Percentiles rank a stretch among this genome's conserved stretches.
phyloP scores from a whole-genome alignment of 179 eudicot genomes.

The Beta macrorhiza region DNA sequence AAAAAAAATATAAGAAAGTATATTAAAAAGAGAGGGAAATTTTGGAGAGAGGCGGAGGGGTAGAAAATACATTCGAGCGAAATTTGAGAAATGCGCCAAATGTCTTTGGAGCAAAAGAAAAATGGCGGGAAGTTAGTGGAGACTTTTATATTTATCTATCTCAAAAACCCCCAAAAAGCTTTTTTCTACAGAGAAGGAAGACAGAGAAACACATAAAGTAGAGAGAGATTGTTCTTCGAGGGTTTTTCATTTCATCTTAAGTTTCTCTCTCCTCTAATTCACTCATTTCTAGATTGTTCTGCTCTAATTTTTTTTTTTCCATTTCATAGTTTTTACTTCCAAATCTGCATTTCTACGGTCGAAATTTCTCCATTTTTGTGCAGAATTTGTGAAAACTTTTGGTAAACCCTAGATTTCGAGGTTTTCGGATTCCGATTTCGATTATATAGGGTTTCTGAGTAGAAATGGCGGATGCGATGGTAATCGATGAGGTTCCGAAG shows the following conservation, averaged over 20 bases:
- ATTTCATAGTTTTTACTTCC: neutral
- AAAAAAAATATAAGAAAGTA: too few species aligned
- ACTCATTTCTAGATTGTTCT: neutral
- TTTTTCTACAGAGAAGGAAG: neutral
- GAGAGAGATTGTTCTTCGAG: neutral
- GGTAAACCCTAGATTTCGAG: neutral
- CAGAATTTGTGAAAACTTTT: neutral
- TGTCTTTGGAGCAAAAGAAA: neutral
- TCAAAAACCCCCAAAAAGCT: neutral
- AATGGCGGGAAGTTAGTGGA: conserved; percentile 21
- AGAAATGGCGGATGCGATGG: conserved; percentile 50
- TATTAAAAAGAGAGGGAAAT: too few species aligned
- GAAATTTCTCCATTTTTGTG: neutral
- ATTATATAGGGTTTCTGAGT: conserved; percentile 24
- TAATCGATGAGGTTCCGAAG: conserved; percentile 25
- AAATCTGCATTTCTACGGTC: neutral
- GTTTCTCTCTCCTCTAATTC: neutral
- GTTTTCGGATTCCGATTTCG: neutral
- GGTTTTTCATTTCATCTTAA: conserved; percentile 1
- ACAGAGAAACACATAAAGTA: neutral
- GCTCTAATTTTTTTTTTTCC: neutral
- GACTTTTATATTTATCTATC: neutral
- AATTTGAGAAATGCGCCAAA: conserved; percentile 13
- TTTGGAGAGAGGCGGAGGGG: neutral
- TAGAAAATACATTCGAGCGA: neutral